Evolutionary conservation across 2,329 filamentous ascomycete genomes (phyloP), one percentile per base, ranked within the genome.

Genomic region (Pestalotiopsis sp.): DNA sequence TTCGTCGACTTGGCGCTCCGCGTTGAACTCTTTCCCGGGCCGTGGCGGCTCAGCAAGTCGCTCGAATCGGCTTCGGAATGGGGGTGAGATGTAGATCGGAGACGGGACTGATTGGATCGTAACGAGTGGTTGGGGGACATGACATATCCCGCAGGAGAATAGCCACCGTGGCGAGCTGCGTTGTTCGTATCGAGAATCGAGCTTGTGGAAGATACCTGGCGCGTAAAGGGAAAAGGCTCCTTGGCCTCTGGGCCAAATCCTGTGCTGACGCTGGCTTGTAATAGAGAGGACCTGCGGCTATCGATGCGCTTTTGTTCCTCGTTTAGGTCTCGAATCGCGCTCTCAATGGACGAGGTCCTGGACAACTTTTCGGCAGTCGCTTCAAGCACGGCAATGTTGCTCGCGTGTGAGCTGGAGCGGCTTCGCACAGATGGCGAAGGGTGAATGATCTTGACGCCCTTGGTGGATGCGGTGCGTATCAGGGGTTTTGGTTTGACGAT

Each of bases 281-380:
- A 83, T 64, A 90, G 83, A 9, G 90, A 92, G 2, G 90, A 91
- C 68, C 87, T 85, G 70, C 88, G 85, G 76, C 90, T 93, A 76
- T 92, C 91, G 76, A 85, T 88, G 72, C 89, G 86, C 80, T 93
- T 93, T 76, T 92, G 83, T 79, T 93, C 90, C 70, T 89, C 84
- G 79, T 93, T 90, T 72, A 93, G 84, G 75, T 91, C 89, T 69
- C 91, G 88, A 74, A 94, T 95, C 73, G 93, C 92, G 82, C 92
- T 89, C 74, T 92, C 92, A 75, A 94, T 92, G 70, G 92, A 93
- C 71, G 90, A 92, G 68, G 90, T 91, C 82, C 88, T 87, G 73
- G 91, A 93, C 78, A 95, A 84, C 72, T 90, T 87, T 80, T 94
- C 92, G 63, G 92, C 92, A 12, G 90, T 91, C 72, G 91, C 90